Conservation (phyloP, 2,329 filamentous ascomycete species). For the Sclerotinia sclerotiorum region DNA sequence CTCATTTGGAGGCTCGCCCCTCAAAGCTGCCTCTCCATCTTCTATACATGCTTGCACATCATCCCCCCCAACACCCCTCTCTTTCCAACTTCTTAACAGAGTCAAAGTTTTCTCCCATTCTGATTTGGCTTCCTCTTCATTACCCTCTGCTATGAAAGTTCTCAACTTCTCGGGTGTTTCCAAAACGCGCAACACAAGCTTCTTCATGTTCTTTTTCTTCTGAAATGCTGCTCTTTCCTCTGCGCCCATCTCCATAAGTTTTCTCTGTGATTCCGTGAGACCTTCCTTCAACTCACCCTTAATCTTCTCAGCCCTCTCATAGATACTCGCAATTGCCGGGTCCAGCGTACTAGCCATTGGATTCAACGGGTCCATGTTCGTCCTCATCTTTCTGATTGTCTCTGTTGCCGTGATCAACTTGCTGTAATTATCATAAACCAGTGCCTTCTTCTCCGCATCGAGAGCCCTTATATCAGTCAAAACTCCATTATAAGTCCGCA, state of each 20-base stretch:
- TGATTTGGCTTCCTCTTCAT: slow-evolving; percentile 59
- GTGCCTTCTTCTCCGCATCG: slow-evolving; percentile 92
- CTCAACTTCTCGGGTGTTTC: slow-evolving; percentile 49
- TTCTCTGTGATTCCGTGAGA: slow-evolving; percentile 51
- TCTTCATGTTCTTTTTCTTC: slow-evolving; percentile 28
- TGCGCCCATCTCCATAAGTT: slow-evolving; percentile 57
- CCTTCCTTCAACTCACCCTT: slow-evolving; percentile 34
- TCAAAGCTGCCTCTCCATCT: slow-evolving; percentile 40
- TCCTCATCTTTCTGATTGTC: slow-evolving; percentile 86
- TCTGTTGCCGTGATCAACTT: slow-evolving; percentile 96
- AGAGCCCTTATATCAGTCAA: slow-evolving; percentile 82
- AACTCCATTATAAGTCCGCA: slow-evolving; percentile 69
- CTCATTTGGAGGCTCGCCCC: slow-evolving; percentile 33
- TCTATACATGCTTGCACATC: slow-evolving; percentile 41
- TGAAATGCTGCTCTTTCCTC: slow-evolving; percentile 46
- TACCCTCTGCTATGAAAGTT: slow-evolving; percentile 58
- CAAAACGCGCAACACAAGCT: slow-evolving; percentile 34
- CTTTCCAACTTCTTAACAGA: slow-evolving; percentile 39
- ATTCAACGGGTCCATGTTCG: slow-evolving; percentile 76
- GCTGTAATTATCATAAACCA: slow-evolving; percentile 98
- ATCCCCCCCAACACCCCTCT: slow-evolving; percentile 39
- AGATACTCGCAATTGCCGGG: slow-evolving; percentile 73
- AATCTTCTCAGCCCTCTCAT: slow-evolving; percentile 44
- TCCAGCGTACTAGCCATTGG: slow-evolving; percentile 71
- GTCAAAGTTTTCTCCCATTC: slow-evolving; percentile 40